A percentile compares a stretch with the other conserved stretches of the same genome.
phyloP scores from a whole-genome alignment of 345 rosid genomes.

The thale cress (Arabidopsis thaliana) region DNA sequence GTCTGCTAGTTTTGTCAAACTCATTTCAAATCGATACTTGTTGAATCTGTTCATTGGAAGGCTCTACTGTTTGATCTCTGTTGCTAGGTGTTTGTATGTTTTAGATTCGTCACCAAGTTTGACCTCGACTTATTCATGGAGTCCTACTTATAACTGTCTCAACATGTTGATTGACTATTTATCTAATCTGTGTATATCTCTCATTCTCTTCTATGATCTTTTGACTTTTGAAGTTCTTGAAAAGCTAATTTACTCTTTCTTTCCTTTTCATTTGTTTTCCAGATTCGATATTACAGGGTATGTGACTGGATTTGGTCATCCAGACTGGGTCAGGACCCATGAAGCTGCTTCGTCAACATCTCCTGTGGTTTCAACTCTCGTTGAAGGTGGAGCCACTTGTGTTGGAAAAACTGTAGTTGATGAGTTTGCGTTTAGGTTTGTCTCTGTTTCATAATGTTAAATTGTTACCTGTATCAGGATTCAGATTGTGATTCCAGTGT shows the following conservation, averaged over 20 bases:
- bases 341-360: conserved; percentile 67
- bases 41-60: not conserved
- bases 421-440: conserved; percentile 81
- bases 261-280: conserved; percentile 30
- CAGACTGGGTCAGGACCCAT: conserved; percentile 87
- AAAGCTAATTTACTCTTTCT: conserved; percentile 8
- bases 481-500: conserved; percentile 7
- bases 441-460: conserved; percentile 10
- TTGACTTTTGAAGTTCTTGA: not conserved
- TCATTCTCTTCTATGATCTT: not conserved
- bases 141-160: conserved; percentile 1
- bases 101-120: not conserved
- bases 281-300: conserved; percentile 88
- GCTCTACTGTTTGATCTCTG: not conserved
- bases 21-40: not conserved
- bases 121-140: conserved; percentile 7
- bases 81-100: not conserved
- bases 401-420: conserved; percentile 89
- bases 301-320: conserved; percentile 94
- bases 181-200: not conserved
- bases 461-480: not conserved
- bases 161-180: not conserved
- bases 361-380: conserved; percentile 69
- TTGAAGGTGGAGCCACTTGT: conserved; percentile 96
- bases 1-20: conserved; percentile 2